phyloP scores from a whole-genome alignment of 2,329 filamentous ascomycete species.

The Metarhizium robertsii region DNA sequence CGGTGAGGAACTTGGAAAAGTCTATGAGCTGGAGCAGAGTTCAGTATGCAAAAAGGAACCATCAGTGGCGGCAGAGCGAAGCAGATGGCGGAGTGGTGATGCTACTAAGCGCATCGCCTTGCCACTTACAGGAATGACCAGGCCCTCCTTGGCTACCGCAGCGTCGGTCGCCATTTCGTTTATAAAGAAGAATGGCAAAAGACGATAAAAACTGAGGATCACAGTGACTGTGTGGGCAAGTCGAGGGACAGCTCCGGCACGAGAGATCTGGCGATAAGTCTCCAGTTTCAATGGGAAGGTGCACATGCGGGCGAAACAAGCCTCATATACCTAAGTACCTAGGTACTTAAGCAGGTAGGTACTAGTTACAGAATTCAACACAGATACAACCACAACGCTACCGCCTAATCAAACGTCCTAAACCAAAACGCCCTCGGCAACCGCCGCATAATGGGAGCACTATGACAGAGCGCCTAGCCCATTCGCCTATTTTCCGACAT shows the following conservation, averaged over 20 bases:
- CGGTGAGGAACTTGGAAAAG: constrained; percentile 63
- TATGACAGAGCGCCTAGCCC: not conserved
- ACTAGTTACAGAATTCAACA: too few relatives aligned
- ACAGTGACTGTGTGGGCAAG: not conserved
- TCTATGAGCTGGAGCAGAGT: constrained; percentile 29
- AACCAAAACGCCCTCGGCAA: not conserved
- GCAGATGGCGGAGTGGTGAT: not conserved
- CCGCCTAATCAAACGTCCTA: too few relatives aligned
- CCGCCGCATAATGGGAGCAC: not conserved
- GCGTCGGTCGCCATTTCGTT: constrained; percentile 23
- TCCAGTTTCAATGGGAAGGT: too few relatives aligned
- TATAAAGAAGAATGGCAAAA: too few relatives aligned
- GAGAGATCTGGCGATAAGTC: not conserved
- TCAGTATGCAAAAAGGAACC: not conserved
- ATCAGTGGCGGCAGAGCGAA: not conserved
- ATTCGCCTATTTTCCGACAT: not conserved
- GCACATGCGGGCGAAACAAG: not conserved
- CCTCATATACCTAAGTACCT: not conserved
- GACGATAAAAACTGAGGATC: not conserved
- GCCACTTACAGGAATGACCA: constrained; percentile 43
- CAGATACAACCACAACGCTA: too few relatives aligned
- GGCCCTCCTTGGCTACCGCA: constrained; percentile 41
- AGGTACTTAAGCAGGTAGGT: too few relatives aligned
- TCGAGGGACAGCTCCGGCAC: not conserved
- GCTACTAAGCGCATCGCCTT: not conserved